phyloP scores from a whole-genome alignment of 1,284 basidiomycete genomes.

The Ceratobasidium sp. region DNA sequence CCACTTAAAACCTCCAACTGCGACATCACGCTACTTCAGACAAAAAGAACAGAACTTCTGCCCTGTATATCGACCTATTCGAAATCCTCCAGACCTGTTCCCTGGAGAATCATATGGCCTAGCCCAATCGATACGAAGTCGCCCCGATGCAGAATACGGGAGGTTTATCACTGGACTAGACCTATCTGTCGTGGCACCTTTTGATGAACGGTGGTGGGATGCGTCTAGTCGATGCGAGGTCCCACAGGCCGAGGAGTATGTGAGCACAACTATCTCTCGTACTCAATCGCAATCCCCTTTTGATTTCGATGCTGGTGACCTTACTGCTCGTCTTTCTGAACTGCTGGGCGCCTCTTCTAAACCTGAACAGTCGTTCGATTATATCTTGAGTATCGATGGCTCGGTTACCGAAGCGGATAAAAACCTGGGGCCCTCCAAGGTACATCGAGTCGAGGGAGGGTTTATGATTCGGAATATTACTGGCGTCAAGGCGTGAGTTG shows the following conservation, averaged over 20 bases:
- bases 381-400: constrained; percentile 76
- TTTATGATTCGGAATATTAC: constrained; percentile 80
- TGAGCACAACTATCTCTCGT: constrained; percentile 58
- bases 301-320: constrained; percentile 37
- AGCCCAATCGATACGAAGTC: constrained; percentile 73
- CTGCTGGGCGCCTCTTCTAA: constrained; percentile 20
- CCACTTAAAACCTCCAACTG: constrained; percentile 68
- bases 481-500: constrained; percentile 73
- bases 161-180: constrained; percentile 69
- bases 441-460: constrained; percentile 73
- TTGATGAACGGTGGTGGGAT: constrained; percentile 63
- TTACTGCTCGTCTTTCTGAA: constrained; percentile 38
- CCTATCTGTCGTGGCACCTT: constrained; percentile 47
- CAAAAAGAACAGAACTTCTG: constrained; percentile 66
- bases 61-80: constrained; percentile 71
- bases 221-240: constrained; percentile 77
- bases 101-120: constrained; percentile 63
- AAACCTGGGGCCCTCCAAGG: constrained; percentile 74
- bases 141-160: constrained; percentile 82
- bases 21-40: constrained; percentile 68
- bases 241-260: constrained; percentile 77
- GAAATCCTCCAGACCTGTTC: constrained; percentile 55
- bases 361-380: constrained; percentile 75
- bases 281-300: constrained; percentile 32
- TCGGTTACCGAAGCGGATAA: constrained; percentile 72